phyloP scores from a whole-genome alignment of 208 protist genomes.

The Leishmania turanica region DNA sequence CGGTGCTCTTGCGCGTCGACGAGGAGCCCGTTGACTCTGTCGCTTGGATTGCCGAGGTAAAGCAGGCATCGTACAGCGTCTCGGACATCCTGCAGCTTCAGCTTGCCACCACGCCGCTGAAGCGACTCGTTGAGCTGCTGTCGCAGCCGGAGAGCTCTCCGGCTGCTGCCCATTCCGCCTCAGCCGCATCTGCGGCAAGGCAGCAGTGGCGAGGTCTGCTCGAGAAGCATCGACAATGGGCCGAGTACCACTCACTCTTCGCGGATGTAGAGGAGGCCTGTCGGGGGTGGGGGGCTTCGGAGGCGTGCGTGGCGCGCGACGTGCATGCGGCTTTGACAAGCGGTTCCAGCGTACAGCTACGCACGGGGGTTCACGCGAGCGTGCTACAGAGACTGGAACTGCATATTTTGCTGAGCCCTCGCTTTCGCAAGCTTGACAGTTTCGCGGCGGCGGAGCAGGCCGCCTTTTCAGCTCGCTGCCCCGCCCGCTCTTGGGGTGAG shows the following conservation, averaged over 20 bases:
- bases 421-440: conserved; percentile 13
- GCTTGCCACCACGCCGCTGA: conserved; percentile 30
- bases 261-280: conserved; percentile 27
- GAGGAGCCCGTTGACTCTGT: conserved; percentile 23
- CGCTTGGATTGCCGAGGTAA: conserved; percentile 44
- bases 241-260: conserved; percentile 30
- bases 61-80: conserved; percentile 21
- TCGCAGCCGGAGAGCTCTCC: not conserved
- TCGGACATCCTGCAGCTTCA: conserved; percentile 46
- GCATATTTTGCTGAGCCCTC: conserved; percentile 17
- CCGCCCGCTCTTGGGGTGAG: conserved; percentile 7
- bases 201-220: conserved; percentile 31
- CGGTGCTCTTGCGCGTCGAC: conserved; percentile 18
- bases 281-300: conserved; percentile 16
- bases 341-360: conserved; percentile 51
- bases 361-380: conserved; percentile 62
- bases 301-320: conserved; percentile 31
- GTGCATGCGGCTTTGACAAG: conserved; percentile 32
- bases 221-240: conserved; percentile 25
- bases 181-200: not conserved
- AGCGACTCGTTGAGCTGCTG: conserved; percentile 34
- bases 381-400: conserved; percentile 47
- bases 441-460: conserved; percentile 25
- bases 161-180: not conserved
- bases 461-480: conserved; percentile 12